Conservation (phyloP, 108 stramenopile genomes). For the Ochromonas danica region DNA sequence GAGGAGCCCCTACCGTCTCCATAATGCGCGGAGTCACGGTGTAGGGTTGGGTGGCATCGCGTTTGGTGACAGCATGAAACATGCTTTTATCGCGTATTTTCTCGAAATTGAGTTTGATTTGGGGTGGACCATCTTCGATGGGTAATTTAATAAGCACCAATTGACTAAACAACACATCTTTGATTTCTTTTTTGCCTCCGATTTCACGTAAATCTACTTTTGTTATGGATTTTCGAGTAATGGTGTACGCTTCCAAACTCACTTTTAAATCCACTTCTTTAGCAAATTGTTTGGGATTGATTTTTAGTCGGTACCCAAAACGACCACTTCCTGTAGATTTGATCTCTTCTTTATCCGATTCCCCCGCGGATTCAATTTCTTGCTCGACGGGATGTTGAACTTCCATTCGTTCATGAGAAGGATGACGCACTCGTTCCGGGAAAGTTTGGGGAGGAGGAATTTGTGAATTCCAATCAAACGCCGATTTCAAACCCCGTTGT, state of each 20-base stretch:
- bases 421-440: constrained; percentile 12
- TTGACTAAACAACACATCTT: constrained; percentile 17
- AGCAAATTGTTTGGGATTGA: neutral
- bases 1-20: constrained; percentile 12
- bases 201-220: constrained; percentile 17
- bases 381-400: constrained; percentile 13
- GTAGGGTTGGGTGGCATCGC: constrained; percentile 12
- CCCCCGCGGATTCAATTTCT: constrained; percentile 13
- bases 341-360: constrained; percentile 16
- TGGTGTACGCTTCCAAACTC: constrained; percentile 5
- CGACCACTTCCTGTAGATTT: constrained; percentile 18
- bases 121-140: constrained; percentile 13
- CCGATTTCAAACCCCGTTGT: constrained; percentile 14
- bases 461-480: constrained; percentile 16
- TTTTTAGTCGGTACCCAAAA: constrained; percentile 6
- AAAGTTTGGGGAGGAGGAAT: constrained; percentile 15
- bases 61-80: constrained; percentile 15
- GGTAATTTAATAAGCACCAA: constrained; percentile 17
- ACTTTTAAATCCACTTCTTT: constrained; percentile 22
- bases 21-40: constrained; percentile 13
- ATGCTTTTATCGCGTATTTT: constrained; percentile 17
- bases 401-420: constrained; percentile 15
- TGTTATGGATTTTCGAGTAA: constrained; percentile 22
- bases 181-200: constrained; percentile 15
- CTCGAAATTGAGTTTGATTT: constrained; percentile 17